These are phyloP conservation scores for Ceratocystis eucalypticola DNA, from an alignment of 2,329 filamentous ascomycete species.

Conservation along the genomic window DNA sequence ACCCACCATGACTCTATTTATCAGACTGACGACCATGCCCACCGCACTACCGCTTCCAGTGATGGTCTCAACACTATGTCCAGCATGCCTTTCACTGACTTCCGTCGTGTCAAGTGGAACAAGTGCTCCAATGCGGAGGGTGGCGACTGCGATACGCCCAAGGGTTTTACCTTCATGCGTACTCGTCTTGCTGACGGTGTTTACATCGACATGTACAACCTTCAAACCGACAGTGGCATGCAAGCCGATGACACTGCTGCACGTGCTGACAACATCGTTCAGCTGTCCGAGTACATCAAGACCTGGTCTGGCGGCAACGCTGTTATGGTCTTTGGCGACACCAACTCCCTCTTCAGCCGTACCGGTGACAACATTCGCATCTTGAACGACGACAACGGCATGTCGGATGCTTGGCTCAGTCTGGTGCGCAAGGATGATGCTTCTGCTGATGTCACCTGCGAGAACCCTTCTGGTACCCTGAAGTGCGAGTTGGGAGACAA, in stretches of 20 bases:
- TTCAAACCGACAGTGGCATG: conserved; percentile 52
- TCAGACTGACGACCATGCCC: conserved; percentile 42
- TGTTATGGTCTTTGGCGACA: conserved; percentile 51
- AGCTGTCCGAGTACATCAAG: conserved; percentile 45
- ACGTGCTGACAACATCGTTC: conserved; percentile 44
- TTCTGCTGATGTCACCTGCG: conserved; percentile 35
- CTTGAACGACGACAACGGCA: conserved; percentile 36
- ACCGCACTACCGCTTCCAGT: conserved; percentile 50
- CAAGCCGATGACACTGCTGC: conserved; percentile 39
- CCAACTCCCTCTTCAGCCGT: conserved; percentile 52
- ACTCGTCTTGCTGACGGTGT: conserved; percentile 33
- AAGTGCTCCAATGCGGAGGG: conserved; percentile 42
- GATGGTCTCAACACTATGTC: conserved; percentile 51
- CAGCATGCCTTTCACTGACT: conserved; percentile 43
- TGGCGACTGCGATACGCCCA: conserved; percentile 51
- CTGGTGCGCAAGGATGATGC: conserved; percentile 37
- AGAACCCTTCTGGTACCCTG: conserved; percentile 41
- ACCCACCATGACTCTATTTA: conserved; percentile 55
- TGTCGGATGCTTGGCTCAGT: conserved; percentile 48
- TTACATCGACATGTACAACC: conserved; percentile 51
- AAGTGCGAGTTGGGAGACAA: conserved; percentile 56
- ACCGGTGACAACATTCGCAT: conserved; percentile 39
- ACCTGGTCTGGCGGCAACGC: conserved; percentile 44
- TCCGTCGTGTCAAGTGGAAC: conserved; percentile 45
- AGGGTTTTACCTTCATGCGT: conserved; percentile 57